phyloP scores from a whole-genome alignment of 345 rosid genomes.

The Pistacia vera region DNA sequence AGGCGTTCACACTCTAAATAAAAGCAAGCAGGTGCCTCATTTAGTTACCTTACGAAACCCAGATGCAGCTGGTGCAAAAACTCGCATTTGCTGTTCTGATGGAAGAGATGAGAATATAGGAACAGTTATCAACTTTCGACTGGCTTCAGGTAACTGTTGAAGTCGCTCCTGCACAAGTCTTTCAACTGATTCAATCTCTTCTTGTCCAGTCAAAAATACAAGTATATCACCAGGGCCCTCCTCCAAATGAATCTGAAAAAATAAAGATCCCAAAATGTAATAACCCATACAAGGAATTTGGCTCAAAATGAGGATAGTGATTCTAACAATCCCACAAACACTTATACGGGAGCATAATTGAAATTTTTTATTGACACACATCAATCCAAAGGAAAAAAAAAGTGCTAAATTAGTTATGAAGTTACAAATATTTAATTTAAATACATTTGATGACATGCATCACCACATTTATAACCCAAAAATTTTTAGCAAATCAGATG shows the following conservation, averaged over 20 bases:
- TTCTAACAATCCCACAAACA: background rate
- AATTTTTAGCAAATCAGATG: background rate
- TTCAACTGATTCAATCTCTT: conserved; percentile 90
- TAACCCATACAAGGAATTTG: background rate
- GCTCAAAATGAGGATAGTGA: background rate
- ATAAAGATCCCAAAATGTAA: conserved; percentile 6
- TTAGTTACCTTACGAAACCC: conserved; percentile 79
- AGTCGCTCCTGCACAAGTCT: conserved; percentile 68
- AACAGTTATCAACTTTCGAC: conserved; percentile 51
- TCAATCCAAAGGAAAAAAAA: background rate
- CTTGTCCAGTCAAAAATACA: conserved; percentile 95
- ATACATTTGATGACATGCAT: background rate
- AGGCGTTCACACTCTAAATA: background rate
- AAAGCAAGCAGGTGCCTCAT: conserved; percentile 13
- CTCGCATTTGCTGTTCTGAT: conserved; percentile 85
- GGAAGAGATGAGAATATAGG: conserved; percentile 91
- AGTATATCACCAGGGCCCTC: conserved; percentile 89
- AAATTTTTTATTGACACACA: background rate
- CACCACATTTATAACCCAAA: background rate
- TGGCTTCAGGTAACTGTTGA: conserved; percentile 62
- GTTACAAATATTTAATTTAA: background rate
- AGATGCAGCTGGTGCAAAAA: conserved; percentile 63
- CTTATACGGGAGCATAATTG: background rate
- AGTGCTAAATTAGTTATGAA: background rate
- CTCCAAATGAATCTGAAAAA: conserved; percentile 71